Percentiles rank a stretch among this genome's conserved stretches.
phyloP scores from a whole-genome alignment of 257 asterid species.

The Forsythia viridissima region DNA sequence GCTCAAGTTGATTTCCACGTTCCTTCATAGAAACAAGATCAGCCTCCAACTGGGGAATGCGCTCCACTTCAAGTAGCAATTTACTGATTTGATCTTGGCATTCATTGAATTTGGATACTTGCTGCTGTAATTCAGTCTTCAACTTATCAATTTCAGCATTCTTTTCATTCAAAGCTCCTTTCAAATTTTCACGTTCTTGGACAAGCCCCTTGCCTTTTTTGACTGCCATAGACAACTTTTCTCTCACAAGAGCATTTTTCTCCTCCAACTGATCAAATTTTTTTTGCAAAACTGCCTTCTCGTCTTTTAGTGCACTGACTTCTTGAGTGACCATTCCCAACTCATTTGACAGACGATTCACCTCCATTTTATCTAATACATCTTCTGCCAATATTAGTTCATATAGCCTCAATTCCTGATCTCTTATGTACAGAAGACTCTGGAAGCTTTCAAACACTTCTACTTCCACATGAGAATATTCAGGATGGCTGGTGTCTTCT shows the following conservation, averaged over 20 bases:
- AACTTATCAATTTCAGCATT: slow-evolving; percentile 64
- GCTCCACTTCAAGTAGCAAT: slow-evolving; percentile 59
- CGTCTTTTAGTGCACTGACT: slow-evolving; percentile 50
- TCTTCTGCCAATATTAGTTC: slow-evolving; percentile 64
- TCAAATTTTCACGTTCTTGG: slow-evolving; percentile 88
- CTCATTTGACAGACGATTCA: slow-evolving; percentile 50
- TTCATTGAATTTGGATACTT: slow-evolving; percentile 41
- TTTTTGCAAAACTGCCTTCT: slow-evolving; percentile 57
- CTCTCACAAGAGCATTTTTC: slow-evolving; percentile 70
- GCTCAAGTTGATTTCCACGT: slow-evolving; percentile 62
- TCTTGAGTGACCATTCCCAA: slow-evolving; percentile 47
- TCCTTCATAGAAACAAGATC: slow-evolving; percentile 55
- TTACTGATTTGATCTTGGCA: slow-evolving; percentile 58
- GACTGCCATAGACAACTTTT: slow-evolving; percentile 88
- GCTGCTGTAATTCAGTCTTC: slow-evolving; percentile 61
- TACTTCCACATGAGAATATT: slow-evolving; percentile 42
- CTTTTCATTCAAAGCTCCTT: slow-evolving; percentile 63
- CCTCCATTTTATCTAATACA: slow-evolving; percentile 43
- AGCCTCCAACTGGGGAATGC: slow-evolving; percentile 55
- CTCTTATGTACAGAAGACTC: slow-evolving; percentile 61
- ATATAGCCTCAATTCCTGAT: slow-evolving; percentile 61
- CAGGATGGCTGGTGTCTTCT: slow-evolving; percentile 43
- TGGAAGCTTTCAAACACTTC: slow-evolving; percentile 56
- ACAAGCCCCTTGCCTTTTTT: slow-evolving; percentile 95
- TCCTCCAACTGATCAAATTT: slow-evolving; percentile 75